Percentiles rank a stretch among this genome's conserved stretches.
These are phyloP conservation scores for Fusarium sublunatum DNA, from an alignment of 2,329 filamentous ascomycete species.

Conservation along the genomic window DNA sequence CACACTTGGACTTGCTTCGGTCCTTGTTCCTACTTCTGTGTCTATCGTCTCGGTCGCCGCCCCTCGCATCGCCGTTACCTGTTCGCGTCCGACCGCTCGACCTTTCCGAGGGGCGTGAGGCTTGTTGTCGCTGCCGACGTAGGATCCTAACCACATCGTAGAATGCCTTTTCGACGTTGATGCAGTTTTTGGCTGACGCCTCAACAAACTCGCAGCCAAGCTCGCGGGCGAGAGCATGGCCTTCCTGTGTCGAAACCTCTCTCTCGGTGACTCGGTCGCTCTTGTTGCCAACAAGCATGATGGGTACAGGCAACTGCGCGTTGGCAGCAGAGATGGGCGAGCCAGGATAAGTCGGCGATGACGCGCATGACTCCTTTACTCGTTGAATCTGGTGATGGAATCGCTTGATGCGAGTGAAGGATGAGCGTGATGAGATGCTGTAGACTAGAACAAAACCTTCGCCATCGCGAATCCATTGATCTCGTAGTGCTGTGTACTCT, in stretches of 20 bases:
- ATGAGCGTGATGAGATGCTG: constrained; percentile 96
- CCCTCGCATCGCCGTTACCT: constrained; percentile 52
- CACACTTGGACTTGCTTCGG: constrained; percentile 53
- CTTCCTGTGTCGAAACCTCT: constrained; percentile 96
- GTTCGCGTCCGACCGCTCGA: constrained; percentile 54
- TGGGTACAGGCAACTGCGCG: constrained; percentile 79
- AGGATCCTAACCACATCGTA: constrained; percentile 96
- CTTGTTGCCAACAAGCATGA: constrained; percentile 99
- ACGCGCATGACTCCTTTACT: constrained; percentile 89
- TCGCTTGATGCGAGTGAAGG: constrained; percentile 92
- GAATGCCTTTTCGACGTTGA: constrained; percentile 98
- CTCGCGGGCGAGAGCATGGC: constrained; percentile 88
- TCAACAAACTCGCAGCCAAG: constrained; percentile 97
- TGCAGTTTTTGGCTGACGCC: constrained; percentile 96
- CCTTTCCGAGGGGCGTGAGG: constrained; percentile 54
- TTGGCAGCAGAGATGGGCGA: constrained; percentile 73
- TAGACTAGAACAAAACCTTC: constrained; percentile 98
- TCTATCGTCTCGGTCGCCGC: constrained; percentile 50
- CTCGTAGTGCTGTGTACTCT: constrained; percentile 95
- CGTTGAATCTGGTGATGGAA: constrained; percentile 98
- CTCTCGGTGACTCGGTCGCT: constrained; percentile 95
- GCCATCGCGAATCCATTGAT: constrained; percentile 98
- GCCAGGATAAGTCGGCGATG: constrained; percentile 80
- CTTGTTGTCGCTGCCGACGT: constrained; percentile 79
- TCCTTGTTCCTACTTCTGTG: constrained; percentile 52